Evolutionary conservation across 2,329 filamentous ascomycete genomes (phyloP).

Genomic region (Pseudocercospora ulei): DNA sequence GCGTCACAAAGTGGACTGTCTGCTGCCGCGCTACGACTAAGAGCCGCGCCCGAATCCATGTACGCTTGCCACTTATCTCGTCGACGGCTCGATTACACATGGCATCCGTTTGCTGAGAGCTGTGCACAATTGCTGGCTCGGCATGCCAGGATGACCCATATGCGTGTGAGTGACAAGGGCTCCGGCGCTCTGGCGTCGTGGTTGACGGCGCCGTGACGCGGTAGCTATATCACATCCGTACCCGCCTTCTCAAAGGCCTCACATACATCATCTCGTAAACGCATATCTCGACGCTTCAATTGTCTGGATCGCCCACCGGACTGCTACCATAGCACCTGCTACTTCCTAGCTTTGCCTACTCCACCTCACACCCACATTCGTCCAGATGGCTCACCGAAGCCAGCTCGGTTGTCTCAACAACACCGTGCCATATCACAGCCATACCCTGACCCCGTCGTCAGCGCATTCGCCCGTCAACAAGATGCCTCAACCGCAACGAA

Average conservation of each 20-base stretch:
- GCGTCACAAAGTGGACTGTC: conserved; percentile 10
- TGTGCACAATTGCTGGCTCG: conserved; percentile 14
- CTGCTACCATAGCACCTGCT: not conserved
- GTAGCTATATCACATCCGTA: conserved; percentile 15
- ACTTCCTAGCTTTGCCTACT: not conserved
- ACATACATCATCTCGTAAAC: conserved; percentile 4
- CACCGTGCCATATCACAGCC: conserved; percentile 21
- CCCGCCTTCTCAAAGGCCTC: conserved; percentile 2
- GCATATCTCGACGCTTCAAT: not conserved
- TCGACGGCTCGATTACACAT: conserved; percentile 17
- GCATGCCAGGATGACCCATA: conserved; percentile 15
- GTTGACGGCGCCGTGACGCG: conserved; percentile 11
- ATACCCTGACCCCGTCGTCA: conserved; percentile 20
- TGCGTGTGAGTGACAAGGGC: conserved; percentile 9
- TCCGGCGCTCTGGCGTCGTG: conserved; percentile 12
- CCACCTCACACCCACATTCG: not conserved
- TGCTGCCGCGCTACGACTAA: conserved; percentile 16
- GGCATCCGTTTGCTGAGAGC: conserved; percentile 15
- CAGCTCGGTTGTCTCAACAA: conserved; percentile 21
- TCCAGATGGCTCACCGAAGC: conserved; percentile 16
- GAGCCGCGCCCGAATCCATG: conserved; percentile 14
- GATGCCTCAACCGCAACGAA: conserved; percentile 22
- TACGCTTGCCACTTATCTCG: conserved; percentile 15
- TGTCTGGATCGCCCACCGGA: not conserved
- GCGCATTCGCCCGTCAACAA: conserved; percentile 23